Evolutionary conservation across 257 asterid genomes (phyloP).

Genomic region (Penstemon eatonii): DNA sequence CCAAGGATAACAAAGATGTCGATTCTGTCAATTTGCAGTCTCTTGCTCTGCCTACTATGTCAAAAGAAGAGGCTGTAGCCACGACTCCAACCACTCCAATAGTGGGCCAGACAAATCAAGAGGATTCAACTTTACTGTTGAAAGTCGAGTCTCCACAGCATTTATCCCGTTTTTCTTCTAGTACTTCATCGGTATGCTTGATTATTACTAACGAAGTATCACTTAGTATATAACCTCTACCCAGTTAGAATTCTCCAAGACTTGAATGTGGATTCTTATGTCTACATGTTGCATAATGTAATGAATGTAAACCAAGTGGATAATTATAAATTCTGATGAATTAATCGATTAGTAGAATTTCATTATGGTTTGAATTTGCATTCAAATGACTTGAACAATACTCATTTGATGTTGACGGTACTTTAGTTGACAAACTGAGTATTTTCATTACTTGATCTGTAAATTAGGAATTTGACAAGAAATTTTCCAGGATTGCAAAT

Average conservation of each 20-base stretch:
- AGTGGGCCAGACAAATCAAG: constrained; percentile 39
- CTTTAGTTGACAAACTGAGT: neutral
- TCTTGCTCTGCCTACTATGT: constrained; percentile 32
- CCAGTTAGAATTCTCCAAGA: neutral
- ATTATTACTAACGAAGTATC: constrained; percentile 23
- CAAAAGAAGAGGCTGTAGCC: constrained; percentile 31
- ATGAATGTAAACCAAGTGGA: neutral
- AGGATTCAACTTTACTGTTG: constrained; percentile 37
- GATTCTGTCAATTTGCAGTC: constrained; percentile 34
- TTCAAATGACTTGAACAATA: too few species aligned
- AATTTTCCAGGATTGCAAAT: constrained; percentile 51
- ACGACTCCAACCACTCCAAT: constrained; percentile 27
- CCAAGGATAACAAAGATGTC: constrained; percentile 38
- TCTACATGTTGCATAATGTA: neutral
- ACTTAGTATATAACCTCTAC: neutral
- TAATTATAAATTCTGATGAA: neutral
- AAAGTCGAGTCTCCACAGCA: constrained; percentile 31
- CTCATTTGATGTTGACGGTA: neutral
- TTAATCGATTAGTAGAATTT: too few species aligned
- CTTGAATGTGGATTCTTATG: neutral
- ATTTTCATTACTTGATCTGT: constrained; percentile 19
- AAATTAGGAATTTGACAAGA: constrained; percentile 28
- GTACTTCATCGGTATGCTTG: constrained; percentile 53
- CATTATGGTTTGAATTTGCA: too few species aligned
- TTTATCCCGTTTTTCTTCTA: constrained; percentile 41